Percentiles rank a stretch among this genome's conserved stretches.
Evolutionary conservation across 441 rosid species (phyloP).

Genomic region (Euphorbia schlechtendalii): DNA sequence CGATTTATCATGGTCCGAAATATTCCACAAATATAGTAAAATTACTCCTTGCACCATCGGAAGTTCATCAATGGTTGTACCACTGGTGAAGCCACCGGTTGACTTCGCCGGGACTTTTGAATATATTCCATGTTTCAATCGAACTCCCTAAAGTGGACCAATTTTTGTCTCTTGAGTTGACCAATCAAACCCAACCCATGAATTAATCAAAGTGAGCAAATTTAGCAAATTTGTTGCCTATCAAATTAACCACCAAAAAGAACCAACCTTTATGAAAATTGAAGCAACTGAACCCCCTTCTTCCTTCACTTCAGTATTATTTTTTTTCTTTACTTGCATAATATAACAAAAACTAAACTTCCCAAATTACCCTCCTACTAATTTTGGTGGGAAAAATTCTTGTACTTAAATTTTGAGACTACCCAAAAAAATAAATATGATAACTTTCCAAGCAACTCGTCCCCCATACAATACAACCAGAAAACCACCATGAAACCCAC

Average conservation of each 20-base stretch:
- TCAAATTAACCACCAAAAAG: not conserved
- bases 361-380: constrained; percentile 23
- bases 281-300: not conserved
- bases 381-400: constrained; percentile 20
- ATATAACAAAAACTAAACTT: not conserved
- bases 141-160: not conserved
- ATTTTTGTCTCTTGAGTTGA: not conserved
- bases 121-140: not conserved
- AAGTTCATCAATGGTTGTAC: not conserved
- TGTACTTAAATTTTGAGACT: not conserved
- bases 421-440: constrained; percentile 4
- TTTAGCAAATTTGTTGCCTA: no score
- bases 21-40: not conserved
- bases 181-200: not conserved
- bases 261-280: not conserved
- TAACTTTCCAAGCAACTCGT: not conserved
- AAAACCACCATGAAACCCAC: not conserved
- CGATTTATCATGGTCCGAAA: not conserved
- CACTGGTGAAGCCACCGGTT: not conserved
- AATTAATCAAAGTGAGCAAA: not conserved
- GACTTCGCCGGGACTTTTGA: not conserved
- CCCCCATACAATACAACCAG: not conserved
- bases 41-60: not conserved
- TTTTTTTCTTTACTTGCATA: no score
- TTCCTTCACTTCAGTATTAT: not conserved